Evolutionary conservation across 2,329 filamentous ascomycete species (phyloP).

Genomic region (Bipolaris cookei): DNA sequence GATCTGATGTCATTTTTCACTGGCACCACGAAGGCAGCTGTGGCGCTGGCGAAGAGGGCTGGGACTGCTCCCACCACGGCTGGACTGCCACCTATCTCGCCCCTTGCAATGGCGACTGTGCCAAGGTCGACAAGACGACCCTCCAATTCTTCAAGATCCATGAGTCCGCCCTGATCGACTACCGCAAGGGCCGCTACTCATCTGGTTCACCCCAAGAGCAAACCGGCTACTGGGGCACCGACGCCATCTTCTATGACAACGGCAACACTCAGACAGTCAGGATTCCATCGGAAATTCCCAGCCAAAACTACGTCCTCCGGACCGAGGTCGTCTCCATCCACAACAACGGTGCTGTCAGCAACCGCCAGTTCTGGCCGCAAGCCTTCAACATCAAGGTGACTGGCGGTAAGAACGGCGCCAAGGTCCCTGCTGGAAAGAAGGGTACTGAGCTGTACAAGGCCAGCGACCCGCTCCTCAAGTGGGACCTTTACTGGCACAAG

Average conservation of each 20-base stretch:
- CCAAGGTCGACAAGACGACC: constrained; percentile 37
- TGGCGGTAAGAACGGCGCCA: constrained; percentile 34
- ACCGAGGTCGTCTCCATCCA: constrained; percentile 46
- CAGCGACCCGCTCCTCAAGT: constrained; percentile 37
- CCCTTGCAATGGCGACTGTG: constrained; percentile 44
- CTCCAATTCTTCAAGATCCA: constrained; percentile 48
- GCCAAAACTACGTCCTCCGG: constrained; percentile 46
- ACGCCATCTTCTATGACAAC: constrained; percentile 46
- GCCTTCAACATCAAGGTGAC: constrained; percentile 46
- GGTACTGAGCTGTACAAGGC: constrained; percentile 40
- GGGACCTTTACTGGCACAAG: constrained; percentile 41
- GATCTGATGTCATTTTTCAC: constrained; percentile 39
- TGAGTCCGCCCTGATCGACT: constrained; percentile 35
- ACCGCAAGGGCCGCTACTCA: constrained; percentile 37
- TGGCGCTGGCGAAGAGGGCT: constrained; percentile 34
- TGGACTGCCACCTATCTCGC: constrained; percentile 44
- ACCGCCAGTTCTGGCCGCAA: constrained; percentile 47
- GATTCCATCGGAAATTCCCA: constrained; percentile 42
- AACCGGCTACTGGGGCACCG: constrained; percentile 43
- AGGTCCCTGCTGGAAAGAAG: constrained; percentile 37
- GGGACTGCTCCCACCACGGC: constrained; percentile 45
- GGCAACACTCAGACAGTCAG: constrained; percentile 41
- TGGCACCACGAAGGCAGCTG: constrained; percentile 42
- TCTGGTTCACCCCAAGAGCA: constrained; percentile 28
- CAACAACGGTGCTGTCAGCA: constrained; percentile 41